These are phyloP conservation scores for Globisporangium carolinianum DNA, from an alignment of 352 stramenopile genomes.

Conservation along the genomic window DNA sequence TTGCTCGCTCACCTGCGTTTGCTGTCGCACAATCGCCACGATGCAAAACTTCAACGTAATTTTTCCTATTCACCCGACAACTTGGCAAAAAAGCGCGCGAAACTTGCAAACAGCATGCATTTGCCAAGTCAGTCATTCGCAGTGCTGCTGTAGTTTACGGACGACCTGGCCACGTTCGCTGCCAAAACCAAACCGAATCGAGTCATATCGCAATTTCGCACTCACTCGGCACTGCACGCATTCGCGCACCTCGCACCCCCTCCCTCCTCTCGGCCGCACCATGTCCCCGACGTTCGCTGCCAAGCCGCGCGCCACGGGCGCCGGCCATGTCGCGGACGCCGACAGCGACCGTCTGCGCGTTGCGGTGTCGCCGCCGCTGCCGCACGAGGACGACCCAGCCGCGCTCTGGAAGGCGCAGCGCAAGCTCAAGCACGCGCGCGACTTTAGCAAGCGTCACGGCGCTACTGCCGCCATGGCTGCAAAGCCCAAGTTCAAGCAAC, in stretches of 20 bases:
- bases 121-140: too few relatives aligned
- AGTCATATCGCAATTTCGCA: not conserved
- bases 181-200: too few relatives aligned
- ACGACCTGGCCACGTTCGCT: too few relatives aligned
- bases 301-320: not conserved
- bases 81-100: too few relatives aligned
- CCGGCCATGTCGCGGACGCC: not conserved
- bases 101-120: too few relatives aligned
- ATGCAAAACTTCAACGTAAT: too few relatives aligned
- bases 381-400: slow-evolving; percentile 16
- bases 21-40: too few relatives aligned
- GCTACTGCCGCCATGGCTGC: not conserved
- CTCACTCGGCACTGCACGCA: not conserved
- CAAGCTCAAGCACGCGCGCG: slow-evolving; percentile 65
- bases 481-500: slow-evolving; percentile 30
- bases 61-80: too few relatives aligned
- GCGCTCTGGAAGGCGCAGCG: slow-evolving; percentile 33
- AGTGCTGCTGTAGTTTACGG: too few relatives aligned
- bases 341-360: slow-evolving; percentile 1
- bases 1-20: too few relatives aligned
- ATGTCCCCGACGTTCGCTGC: slow-evolving; percentile 11
- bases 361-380: not conserved
- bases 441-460: slow-evolving; percentile 26
- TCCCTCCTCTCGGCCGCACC: not conserved
- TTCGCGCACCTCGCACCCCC: not conserved